A percentile compares a stretch with the other conserved stretches of the same genome.
Conservation (phyloP, 805 yeast species). For the Priceomyces medius region DNA sequence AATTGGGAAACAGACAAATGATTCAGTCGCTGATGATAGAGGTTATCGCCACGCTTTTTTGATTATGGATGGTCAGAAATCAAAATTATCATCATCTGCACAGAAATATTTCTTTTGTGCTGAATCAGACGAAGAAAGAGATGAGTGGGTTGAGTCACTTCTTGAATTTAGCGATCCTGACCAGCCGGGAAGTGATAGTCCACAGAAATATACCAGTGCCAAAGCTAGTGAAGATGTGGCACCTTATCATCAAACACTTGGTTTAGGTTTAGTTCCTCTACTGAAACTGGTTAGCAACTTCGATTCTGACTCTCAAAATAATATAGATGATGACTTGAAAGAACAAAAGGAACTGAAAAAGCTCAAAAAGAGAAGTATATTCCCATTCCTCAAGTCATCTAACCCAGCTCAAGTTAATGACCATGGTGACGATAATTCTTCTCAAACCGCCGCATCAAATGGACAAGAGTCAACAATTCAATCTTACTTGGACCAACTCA, state of each 20-base stretch:
- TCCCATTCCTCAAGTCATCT: conserved; percentile 50
- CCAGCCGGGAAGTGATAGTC: not conserved
- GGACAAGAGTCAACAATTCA: conserved; percentile 19
- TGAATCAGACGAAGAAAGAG: conserved; percentile 75
- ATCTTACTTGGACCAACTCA: conserved; percentile 34
- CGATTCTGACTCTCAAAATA: not conserved
- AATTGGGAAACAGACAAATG: conserved; percentile 51
- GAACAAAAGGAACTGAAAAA: conserved; percentile 41
- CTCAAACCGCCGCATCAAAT: not conserved
- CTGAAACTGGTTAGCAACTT: not conserved
- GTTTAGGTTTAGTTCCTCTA: not conserved
- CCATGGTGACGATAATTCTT: conserved; percentile 1
- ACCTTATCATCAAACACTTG: not conserved
- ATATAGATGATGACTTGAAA: conserved; percentile 1
- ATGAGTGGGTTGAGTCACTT: conserved; percentile 59
- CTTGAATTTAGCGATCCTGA: conserved; percentile 26
- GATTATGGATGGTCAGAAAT: conserved; percentile 46
- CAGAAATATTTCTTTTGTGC: conserved; percentile 72
- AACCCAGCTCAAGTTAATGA: conserved; percentile 4
- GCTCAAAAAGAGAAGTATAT: conserved; percentile 55
- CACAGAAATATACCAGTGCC: not conserved
- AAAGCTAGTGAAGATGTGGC: not conserved
- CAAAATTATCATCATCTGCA: conserved; percentile 29
- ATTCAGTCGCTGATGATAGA: conserved; percentile 42
- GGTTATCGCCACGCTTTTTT: conserved; percentile 63